These are phyloP conservation scores for Poa annua DNA, from an alignment of 176 grass and related monocot species.

Conservation along the genomic window DNA sequence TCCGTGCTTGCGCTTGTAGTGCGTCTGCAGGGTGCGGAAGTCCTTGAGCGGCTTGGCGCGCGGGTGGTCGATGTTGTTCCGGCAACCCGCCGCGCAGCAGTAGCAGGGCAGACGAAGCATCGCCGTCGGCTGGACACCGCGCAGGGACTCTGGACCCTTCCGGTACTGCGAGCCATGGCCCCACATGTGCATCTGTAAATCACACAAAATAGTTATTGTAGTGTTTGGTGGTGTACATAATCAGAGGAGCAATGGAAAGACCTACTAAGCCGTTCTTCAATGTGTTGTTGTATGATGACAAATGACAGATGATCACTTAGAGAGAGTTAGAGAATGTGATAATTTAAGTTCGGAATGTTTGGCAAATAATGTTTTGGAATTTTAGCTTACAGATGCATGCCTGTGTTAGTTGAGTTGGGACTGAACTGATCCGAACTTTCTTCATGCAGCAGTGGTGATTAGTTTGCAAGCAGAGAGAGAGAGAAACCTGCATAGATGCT, in stretches of 20 bases:
- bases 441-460: slow-evolving; percentile 30
- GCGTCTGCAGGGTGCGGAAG: slow-evolving; percentile 95
- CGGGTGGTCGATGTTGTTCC: slow-evolving; percentile 98
- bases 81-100: slow-evolving; percentile 93
- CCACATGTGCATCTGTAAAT: slow-evolving; percentile 98
- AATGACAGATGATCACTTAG: not conserved
- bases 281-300: not conserved
- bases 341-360: not conserved
- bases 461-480: slow-evolving; percentile 37
- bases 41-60: slow-evolving; percentile 93
- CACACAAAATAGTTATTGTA: not conserved
- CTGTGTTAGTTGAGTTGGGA: not conserved
- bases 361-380: not conserved
- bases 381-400: not conserved
- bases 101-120: slow-evolving; percentile 97
- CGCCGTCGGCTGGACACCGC: slow-evolving; percentile 95
- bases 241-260: not conserved
- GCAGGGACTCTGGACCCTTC: slow-evolving; percentile 90
- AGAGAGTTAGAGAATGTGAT: not conserved
- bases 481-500: slow-evolving; percentile 17
- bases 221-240: slow-evolving; percentile 34
- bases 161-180: slow-evolving; percentile 97
- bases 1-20: slow-evolving; percentile 99
- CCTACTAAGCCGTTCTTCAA: not conserved
- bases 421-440: not conserved